Evolutionary conservation across 1,284 basidiomycete genomes (phyloP).

Genomic region (Laetiporus sulphureus): DNA sequence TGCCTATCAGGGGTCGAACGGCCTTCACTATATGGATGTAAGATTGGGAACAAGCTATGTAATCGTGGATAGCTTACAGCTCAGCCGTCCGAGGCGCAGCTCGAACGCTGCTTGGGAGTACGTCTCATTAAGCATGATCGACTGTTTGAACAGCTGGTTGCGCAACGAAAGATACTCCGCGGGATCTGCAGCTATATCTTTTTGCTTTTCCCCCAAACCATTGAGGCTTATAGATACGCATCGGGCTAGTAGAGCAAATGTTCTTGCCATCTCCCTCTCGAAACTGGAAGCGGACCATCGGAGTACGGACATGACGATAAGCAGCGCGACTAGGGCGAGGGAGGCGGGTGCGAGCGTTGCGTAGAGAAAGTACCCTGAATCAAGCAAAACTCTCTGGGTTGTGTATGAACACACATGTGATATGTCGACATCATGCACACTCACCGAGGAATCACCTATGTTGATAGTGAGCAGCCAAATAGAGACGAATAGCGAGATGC

Average conservation of each 20-base stretch:
- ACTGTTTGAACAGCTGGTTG: constrained; percentile 28
- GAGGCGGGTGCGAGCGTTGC: constrained; percentile 34
- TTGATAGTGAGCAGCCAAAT: constrained; percentile 40
- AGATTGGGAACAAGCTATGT: background rate
- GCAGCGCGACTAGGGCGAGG: constrained; percentile 33
- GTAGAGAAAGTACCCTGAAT: constrained; percentile 35
- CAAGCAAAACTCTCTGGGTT: constrained; percentile 27
- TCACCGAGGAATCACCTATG: constrained; percentile 27
- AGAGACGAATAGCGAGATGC: constrained; percentile 41
- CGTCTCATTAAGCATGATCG: constrained; percentile 34
- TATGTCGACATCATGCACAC: too few species aligned
- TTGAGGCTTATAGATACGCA: constrained; percentile 31
- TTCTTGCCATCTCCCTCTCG: constrained; percentile 32
- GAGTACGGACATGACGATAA: constrained; percentile 34
- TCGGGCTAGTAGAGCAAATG: constrained; percentile 29
- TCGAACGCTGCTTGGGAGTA: constrained; percentile 45
- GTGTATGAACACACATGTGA: too few species aligned
- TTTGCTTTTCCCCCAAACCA: constrained; percentile 15
- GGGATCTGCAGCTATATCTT: constrained; percentile 11
- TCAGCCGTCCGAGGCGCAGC: constrained; percentile 37
- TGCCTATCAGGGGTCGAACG: constrained; percentile 38
- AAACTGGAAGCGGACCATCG: constrained; percentile 39
- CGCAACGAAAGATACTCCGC: constrained; percentile 22
- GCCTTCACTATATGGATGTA: constrained; percentile 35
- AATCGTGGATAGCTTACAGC: constrained; percentile 25